These are phyloP conservation scores for Cutaneotrichosporon dermatis DNA, from an alignment of 1,284 basidiomycete genomes.

Conservation along the genomic window DNA sequence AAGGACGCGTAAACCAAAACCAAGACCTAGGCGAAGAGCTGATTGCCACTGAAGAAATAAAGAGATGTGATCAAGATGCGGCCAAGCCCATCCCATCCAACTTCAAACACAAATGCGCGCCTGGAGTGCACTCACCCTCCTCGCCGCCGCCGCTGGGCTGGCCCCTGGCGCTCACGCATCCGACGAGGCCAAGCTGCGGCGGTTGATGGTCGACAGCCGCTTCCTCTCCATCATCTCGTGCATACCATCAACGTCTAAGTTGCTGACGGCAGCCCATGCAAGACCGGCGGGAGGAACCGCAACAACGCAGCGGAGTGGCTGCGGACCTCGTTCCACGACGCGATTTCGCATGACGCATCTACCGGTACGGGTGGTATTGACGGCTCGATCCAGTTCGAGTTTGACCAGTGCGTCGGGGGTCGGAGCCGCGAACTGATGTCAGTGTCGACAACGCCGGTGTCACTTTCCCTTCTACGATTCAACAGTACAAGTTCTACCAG, in stretches of 20 bases:
- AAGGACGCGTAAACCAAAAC: no score
- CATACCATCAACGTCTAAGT: no score
- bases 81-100: no score
- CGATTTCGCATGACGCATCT: constrained; percentile 13
- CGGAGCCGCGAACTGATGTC: neutral
- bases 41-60: no score
- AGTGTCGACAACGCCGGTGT: constrained; percentile 17
- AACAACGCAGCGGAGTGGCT: constrained; percentile 21
- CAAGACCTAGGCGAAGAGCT: no score
- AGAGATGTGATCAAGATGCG: no score
- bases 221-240: constrained; percentile 9
- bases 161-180: neutral
- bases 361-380: constrained; percentile 21
- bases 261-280: constrained; percentile 27
- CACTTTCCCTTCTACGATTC: constrained; percentile 9
- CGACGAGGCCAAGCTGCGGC: constrained; percentile 12
- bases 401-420: constrained; percentile 5
- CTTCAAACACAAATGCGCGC: neutral
- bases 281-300: constrained; percentile 19
- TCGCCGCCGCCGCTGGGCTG: neutral
- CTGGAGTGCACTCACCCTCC: neutral
- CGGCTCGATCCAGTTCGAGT: constrained; percentile 20
- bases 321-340: constrained; percentile 21
- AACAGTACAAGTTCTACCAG: constrained; percentile 14
- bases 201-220: constrained; percentile 12